Evolutionary conservation across 257 asterid genomes (phyloP).

Genomic region (Solanum tarapatanum): DNA sequence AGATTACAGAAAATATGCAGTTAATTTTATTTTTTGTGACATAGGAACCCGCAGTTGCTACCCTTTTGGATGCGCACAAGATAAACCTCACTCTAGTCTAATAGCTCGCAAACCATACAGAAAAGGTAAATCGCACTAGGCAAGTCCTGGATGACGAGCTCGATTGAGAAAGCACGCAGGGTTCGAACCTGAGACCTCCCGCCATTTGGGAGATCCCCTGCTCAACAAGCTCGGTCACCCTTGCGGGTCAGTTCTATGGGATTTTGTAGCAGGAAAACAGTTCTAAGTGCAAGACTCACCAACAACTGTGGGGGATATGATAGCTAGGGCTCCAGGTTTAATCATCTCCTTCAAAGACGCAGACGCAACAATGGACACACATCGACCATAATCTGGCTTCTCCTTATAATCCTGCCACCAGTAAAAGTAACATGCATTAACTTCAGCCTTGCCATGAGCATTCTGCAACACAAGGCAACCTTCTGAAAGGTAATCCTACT

Average conservation of each 20-base stretch:
- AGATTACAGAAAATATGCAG: background rate
- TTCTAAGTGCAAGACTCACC: conserved; percentile 31
- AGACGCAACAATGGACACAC: conserved; percentile 96
- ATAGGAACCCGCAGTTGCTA: background rate
- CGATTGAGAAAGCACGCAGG: background rate
- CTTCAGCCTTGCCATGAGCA: background rate
- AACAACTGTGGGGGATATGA: conserved; percentile 74
- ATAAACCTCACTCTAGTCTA: background rate
- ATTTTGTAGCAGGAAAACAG: background rate
- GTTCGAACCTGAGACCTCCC: background rate
- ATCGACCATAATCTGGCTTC: conserved; percentile 94
- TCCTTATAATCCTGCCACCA: conserved; percentile 79
- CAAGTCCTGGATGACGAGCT: background rate
- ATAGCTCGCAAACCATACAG: background rate
- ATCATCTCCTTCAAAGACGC: conserved; percentile 99
- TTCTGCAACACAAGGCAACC: background rate
- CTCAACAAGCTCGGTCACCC: background rate
- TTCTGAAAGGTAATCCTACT: conserved; percentile 14
- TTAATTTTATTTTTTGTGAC: background rate
- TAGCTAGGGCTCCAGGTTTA: conserved; percentile 97
- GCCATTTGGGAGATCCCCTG: background rate
- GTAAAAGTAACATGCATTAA: background rate
- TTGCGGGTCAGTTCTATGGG: background rate
- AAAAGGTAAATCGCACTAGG: background rate
- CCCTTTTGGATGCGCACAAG: background rate